Conservation (phyloP, 2,329 filamentous ascomycete genomes). For the Ciborinia camelliae region DNA sequence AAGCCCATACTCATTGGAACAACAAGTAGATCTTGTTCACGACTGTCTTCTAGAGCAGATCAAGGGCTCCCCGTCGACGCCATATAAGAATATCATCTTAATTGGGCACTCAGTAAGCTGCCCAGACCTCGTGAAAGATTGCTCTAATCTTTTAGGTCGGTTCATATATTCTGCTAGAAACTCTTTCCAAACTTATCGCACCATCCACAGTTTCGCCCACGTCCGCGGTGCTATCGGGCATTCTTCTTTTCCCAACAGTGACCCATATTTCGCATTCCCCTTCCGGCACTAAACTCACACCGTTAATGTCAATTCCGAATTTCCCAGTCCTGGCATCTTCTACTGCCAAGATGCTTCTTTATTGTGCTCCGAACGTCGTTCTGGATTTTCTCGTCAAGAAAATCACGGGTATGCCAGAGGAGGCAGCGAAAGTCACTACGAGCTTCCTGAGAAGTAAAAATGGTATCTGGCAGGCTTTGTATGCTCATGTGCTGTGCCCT, state of each 20-base stretch:
- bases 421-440: conserved; percentile 50
- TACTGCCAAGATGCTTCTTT: conserved; percentile 39
- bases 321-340: conserved; percentile 30
- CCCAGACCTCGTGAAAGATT: conserved; percentile 64
- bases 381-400: conserved; percentile 45
- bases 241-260: conserved; percentile 72
- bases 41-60: conserved; percentile 25
- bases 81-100: conserved; percentile 59
- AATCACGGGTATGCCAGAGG: conserved; percentile 47
- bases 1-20: conserved; percentile 46
- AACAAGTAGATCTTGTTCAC: conserved; percentile 45
- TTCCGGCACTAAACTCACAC: conserved; percentile 52
- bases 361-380: conserved; percentile 41
- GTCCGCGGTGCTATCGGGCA: conserved; percentile 39
- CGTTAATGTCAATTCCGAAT: conserved; percentile 41
- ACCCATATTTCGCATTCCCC: conserved; percentile 65
- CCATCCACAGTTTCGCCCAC: conserved; percentile 32
- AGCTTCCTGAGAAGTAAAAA: conserved; percentile 54
- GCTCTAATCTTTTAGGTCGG: conserved; percentile 49
- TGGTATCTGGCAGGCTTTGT: conserved; percentile 57
- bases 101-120: conserved; percentile 74
- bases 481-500: background rate
- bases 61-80: conserved; percentile 34
- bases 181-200: conserved; percentile 47
- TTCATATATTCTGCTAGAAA: conserved; percentile 66